phyloP scores from a whole-genome alignment of 2,329 filamentous ascomycete genomes.

The Trichophyton benhamiae region DNA sequence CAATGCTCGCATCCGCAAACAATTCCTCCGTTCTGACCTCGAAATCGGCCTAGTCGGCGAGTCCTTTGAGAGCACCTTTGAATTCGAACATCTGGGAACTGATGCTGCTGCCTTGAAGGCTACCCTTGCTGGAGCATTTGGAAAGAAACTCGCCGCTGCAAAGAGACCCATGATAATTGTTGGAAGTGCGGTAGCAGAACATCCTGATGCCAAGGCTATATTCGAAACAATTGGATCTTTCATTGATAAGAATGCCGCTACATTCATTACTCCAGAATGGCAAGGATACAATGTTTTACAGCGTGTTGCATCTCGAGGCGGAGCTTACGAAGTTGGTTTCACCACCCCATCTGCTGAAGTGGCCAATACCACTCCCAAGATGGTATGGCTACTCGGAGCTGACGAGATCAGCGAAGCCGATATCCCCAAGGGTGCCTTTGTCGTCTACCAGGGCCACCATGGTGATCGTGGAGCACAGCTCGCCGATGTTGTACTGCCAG shows the following conservation, averaged over 20 bases:
- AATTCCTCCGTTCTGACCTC: conserved; percentile 90
- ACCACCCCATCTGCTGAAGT: conserved; percentile 71
- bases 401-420: conserved; percentile 78
- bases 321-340: conserved; percentile 93
- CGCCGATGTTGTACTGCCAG: conserved; percentile 85
- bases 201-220: conserved; percentile 79
- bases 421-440: conserved; percentile 89
- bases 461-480: conserved; percentile 87
- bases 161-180: conserved; percentile 95
- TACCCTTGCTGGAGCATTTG: conserved; percentile 73
- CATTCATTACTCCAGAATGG: conserved; percentile 83
- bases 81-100: conserved; percentile 78
- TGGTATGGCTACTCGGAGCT: conserved; percentile 90
- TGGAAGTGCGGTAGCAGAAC: conserved; percentile 82
- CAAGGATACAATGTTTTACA: conserved; percentile 97
- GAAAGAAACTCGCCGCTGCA: conserved; percentile 77
- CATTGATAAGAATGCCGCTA: conserved; percentile 81
- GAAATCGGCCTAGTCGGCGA: conserved; percentile 87
- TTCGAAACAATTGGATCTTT: conserved; percentile 85
- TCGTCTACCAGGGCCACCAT: conserved; percentile 97
- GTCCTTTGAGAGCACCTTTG: conserved; percentile 85
- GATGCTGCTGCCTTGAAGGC: conserved; percentile 72
- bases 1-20: conserved; percentile 93
- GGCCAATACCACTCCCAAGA: conserved; percentile 77
- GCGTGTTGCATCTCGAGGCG: conserved; percentile 78